Conservation (phyloP, 345 rosid genomes). For the Corymbia maculata region DNA sequence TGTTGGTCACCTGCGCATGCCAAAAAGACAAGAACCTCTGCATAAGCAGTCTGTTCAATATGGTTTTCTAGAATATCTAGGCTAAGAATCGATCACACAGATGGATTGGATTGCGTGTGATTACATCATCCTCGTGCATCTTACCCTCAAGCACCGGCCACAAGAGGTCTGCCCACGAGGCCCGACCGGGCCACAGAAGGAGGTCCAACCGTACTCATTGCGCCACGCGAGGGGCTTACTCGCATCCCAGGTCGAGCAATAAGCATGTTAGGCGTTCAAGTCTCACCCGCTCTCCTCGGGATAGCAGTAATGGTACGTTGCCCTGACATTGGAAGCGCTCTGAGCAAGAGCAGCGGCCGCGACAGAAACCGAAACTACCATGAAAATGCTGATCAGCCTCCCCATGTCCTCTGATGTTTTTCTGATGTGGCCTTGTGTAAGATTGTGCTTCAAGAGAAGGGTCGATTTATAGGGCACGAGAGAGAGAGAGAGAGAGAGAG, state of each 20-base stretch:
- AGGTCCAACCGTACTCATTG: conserved; percentile 39
- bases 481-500: not conserved
- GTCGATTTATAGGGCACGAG: not conserved
- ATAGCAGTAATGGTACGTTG: conserved; percentile 39
- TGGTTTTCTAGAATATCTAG: not conserved
- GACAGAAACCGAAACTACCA: not conserved
- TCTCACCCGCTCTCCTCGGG: conserved; percentile 42
- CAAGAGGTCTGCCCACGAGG: conserved; percentile 3
- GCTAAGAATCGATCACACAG: too few species aligned
- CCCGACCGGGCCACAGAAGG: conserved; percentile 47
- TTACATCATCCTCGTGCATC: not conserved
- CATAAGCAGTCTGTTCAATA: too few species aligned
- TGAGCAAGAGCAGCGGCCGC: not conserved
- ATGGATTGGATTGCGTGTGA: too few species aligned
- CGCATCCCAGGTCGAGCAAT: conserved; percentile 51
- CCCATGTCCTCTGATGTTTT: too few species aligned
- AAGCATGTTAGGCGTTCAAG: conserved; percentile 24
- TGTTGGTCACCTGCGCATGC: conserved; percentile 28
- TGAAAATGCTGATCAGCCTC: not conserved
- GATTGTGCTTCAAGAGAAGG: not conserved
- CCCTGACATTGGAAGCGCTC: conserved; percentile 32
- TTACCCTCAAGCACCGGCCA: not conserved
- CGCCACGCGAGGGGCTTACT: conserved; percentile 41
- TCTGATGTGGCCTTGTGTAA: not conserved
- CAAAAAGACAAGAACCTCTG: not conserved